phyloP scores from a whole-genome alignment of 139 green algal genomes.

The Zygnema cylindricum region DNA sequence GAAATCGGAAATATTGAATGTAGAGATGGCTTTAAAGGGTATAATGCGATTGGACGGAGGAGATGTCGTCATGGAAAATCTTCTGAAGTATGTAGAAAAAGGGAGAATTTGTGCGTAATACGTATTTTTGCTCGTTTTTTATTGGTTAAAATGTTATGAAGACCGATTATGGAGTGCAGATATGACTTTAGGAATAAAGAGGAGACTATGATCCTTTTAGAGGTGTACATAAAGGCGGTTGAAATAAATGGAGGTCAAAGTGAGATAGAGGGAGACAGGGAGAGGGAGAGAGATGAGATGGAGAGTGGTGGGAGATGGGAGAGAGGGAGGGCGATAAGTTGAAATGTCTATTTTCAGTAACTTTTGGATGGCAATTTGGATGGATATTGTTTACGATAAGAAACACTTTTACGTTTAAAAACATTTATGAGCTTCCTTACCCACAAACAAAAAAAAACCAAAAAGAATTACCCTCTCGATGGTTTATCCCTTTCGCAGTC shows the following conservation, averaged over 20 bases:
- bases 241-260: background rate
- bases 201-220: no score
- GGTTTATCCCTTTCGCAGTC: conserved; percentile 32
- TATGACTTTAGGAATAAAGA: no score
- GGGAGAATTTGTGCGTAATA: background rate
- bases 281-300: background rate
- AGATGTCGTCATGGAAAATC: no score
- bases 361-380: no score
- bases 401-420: conserved; percentile 9
- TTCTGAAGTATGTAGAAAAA: background rate
- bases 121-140: background rate
- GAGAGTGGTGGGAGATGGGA: background rate
- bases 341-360: background rate
- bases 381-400: no score
- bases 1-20: background rate
- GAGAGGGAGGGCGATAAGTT: background rate
- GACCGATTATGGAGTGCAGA: no score
- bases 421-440: background rate
- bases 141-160: background rate
- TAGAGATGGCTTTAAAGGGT: background rate
- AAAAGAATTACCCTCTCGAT: conserved; percentile 8
- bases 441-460: conserved; percentile 12
- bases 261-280: background rate
- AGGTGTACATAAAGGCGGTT: background rate
- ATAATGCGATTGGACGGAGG: background rate